A percentile compares a stretch with the other conserved stretches of the same genome.
phyloP scores from a whole-genome alignment of 345 rosid species.

The Camelina neglecta region DNA sequence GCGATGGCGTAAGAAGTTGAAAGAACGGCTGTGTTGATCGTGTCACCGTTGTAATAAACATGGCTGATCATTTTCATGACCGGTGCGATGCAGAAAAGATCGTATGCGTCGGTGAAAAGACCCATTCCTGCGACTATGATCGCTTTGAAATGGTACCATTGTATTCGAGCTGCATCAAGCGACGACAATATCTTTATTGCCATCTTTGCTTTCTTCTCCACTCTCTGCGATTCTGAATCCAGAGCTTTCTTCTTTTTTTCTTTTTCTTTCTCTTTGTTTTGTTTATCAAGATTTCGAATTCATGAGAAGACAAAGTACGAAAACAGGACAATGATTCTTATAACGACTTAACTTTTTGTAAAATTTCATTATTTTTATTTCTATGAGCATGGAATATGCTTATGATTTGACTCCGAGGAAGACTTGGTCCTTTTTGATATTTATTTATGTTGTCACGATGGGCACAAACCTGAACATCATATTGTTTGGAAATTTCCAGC shows the following conservation, averaged over 20 bases:
- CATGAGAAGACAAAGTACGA: not conserved
- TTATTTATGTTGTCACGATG: constrained; percentile 33
- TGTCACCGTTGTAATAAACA: constrained; percentile 39
- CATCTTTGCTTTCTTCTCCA: constrained; percentile 38
- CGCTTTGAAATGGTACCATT: constrained; percentile 57
- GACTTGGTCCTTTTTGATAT: constrained; percentile 32
- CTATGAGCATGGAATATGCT: constrained; percentile 35
- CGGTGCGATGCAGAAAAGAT: constrained; percentile 56
- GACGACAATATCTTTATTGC: constrained; percentile 38
- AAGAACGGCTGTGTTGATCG: constrained; percentile 40
- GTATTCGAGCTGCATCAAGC: constrained; percentile 52
- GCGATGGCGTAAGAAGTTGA: constrained; percentile 52
- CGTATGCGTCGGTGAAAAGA: constrained; percentile 58
- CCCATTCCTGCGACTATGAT: constrained; percentile 59
- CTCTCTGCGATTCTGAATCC: constrained; percentile 42
- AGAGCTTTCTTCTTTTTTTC: constrained; percentile 11
- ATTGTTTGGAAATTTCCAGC: constrained; percentile 19
- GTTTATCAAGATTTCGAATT: not conserved
- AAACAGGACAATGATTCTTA: constrained; percentile 20
- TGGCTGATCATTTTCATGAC: constrained; percentile 56
- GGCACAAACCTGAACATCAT: constrained; percentile 14
- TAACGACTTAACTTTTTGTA: not conserved
- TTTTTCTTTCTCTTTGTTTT: not conserved
- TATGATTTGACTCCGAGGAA: constrained; percentile 34
- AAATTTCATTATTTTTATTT: not conserved